Base-by-base conservation (phyloP, 2,329 filamentous ascomycete genomes). In the Fusarium siculi region DNA sequence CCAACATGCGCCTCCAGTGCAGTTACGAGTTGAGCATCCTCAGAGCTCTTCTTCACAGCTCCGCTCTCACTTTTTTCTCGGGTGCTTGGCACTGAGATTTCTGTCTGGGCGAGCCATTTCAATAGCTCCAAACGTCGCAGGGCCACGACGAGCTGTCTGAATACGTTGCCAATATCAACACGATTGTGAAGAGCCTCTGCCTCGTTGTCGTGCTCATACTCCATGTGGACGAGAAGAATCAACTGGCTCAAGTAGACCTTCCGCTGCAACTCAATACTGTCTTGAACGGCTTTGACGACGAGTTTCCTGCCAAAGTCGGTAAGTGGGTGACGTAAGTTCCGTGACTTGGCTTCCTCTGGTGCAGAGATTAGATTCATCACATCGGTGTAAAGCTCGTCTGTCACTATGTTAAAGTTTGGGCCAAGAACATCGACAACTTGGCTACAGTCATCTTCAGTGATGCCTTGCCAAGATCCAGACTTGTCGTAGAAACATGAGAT, bases 201-300 rank as follows among this genome's bases (percentile, higher is more conserved):
- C 46, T 92, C 90, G 73, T 91, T 89, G 65, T 95, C 93, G 59
- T 93, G 89, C 78, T 96, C 94, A 43, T 91, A 92, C 80, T 96
- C 93, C 87, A 98, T 92, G 80, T 98, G 95, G 15, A 96, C 88
- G 21, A 97, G 86, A 11, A 99, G 87, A 6, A 96, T 87, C 5
- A 98, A 85, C 65, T 98, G 89, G 78, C 96, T 94, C 70, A 97
- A 90, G 56, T 97, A 90, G 14, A 96, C 86, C 67, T 90, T 90
- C 83, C 91, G 91, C 67, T 93, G 92, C 37, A 93, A 83, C 56
- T 92, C 87, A 11, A 96, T 88, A 18, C 89, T 92, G 79, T 98
- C 95, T 78, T 96, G 93, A 0, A 93, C 90, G 11, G 94, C 92
- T 69, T 91, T 91, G 16, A 97, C 89, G 19, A 95, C 85, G 4